Percentiles rank a stretch among this genome's conserved stretches.
Evolutionary conservation across 345 rosid species (phyloP).

Genomic region (Mercurialis annua): DNA sequence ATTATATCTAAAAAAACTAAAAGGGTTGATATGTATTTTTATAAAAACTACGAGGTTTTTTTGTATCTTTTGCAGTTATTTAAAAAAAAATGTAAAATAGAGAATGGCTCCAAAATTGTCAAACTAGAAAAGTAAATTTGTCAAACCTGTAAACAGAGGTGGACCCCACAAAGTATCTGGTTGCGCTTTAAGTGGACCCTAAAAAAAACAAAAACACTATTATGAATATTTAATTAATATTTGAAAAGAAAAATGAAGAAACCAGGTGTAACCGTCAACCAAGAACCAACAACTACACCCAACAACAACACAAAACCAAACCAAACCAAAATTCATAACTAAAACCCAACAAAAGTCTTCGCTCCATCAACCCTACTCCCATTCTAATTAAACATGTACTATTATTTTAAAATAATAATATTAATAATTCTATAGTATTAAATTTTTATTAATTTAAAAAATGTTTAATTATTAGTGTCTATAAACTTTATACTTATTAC

Average conservation of each 20-base stretch:
- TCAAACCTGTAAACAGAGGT: background rate
- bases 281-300: constrained; percentile 38
- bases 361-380: background rate
- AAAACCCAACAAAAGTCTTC: background rate
- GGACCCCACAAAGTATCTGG: constrained; percentile 18
- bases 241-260: background rate
- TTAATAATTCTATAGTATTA: background rate
- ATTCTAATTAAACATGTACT: background rate
- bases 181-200: constrained; percentile 19
- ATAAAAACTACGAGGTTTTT: too few relatives aligned
- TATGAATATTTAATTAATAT: too few relatives aligned
- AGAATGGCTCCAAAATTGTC: too few relatives aligned
- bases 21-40: too few relatives aligned
- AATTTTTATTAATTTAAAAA: too few relatives aligned
- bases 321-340: background rate
- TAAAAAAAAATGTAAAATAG: too few relatives aligned
- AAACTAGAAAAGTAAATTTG: too few relatives aligned
- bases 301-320: constrained; percentile 10
- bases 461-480: too few relatives aligned
- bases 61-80: too few relatives aligned
- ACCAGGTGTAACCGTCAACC: constrained; percentile 48
- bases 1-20: too few relatives aligned
- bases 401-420: too few relatives aligned
- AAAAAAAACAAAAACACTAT: background rate
- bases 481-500: too few relatives aligned